phyloP scores from a whole-genome alignment of 805 yeast genomes.

The Wickerhamomyces kurtzmanii region DNA sequence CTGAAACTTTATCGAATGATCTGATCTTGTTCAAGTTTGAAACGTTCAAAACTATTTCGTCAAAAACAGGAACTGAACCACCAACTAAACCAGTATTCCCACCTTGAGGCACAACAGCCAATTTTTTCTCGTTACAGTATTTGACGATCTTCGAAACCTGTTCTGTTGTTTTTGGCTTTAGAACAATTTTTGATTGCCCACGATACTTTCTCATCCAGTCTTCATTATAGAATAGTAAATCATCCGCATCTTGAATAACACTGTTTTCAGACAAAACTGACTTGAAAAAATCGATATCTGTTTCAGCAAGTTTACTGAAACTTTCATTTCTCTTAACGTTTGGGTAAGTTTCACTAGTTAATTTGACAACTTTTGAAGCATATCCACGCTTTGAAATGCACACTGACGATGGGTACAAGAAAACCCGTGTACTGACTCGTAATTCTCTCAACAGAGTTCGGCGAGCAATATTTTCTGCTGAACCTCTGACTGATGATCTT shows the following conservation, averaged over 20 bases:
- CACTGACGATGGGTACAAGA: too few species aligned
- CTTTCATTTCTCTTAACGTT: slow-evolving; percentile 38
- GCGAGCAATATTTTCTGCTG: too few species aligned
- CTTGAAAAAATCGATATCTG: slow-evolving; percentile 54
- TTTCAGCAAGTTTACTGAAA: slow-evolving; percentile 41
- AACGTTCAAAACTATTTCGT: slow-evolving; percentile 72
- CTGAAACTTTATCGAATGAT: slow-evolving; percentile 72
- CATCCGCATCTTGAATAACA: slow-evolving; percentile 46
- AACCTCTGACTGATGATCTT: too few species aligned
- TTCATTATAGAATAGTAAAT: slow-evolving; percentile 65
- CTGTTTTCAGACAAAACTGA: slow-evolving; percentile 42
- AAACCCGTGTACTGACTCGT: too few species aligned
- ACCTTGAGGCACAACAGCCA: slow-evolving; percentile 94
- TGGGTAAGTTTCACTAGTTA: slow-evolving; percentile 68
- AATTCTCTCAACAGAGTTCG: too few species aligned
- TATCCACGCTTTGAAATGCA: too few species aligned
- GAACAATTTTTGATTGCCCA: slow-evolving; percentile 75
- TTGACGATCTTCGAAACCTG: slow-evolving; percentile 70
- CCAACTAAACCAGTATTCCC: slow-evolving; percentile 97
- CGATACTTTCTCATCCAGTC: slow-evolving; percentile 93
- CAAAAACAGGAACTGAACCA: slow-evolving; percentile 88
- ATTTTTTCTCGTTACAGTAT: slow-evolving; percentile 65
- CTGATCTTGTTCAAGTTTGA: slow-evolving; percentile 68
- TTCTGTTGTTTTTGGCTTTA: slow-evolving; percentile 74
- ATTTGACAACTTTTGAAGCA: slow-evolving; percentile 18